Base-by-base conservation (phyloP, 345 rosid species). In the Excoecaria cochinchinensis region DNA sequence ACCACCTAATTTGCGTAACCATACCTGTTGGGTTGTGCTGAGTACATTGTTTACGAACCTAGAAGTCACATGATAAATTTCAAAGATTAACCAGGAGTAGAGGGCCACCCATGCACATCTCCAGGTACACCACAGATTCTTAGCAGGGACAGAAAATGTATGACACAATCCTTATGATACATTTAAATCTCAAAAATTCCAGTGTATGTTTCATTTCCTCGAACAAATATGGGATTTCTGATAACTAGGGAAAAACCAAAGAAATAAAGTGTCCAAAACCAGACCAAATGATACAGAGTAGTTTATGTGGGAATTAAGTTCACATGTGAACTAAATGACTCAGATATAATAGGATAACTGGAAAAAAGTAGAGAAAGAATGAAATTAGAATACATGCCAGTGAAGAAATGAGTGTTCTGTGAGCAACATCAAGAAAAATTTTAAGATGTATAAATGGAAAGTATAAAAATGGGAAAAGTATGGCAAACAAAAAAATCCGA, bases 31-130 rank as follows among this genome's bases (percentile, higher is more conserved):
- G 17, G 98, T 96, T 0, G 99, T 95, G 81, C 99, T 95, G 55
- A 95, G 96, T 65, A 95, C 85, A 57, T 95, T 95, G 79, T 95
- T 95, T 71, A 92, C 88, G 78, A 95, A 93, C 99, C 99, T 95
- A 80, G 69, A 84, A 73, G 72, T 40, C 53, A 67, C 60, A 82
- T 3, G 13, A 55, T 22, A 44, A 62, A 38, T 42, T 10, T 74
- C 22, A 77, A 2, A 42, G 61, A 42, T 70, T 56, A 21, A 57
- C 70, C 67, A 72, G 46, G 31, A 53, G 42, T 36, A 69, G 10
- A 59, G 16, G 9, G 38, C 11, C 46, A 25, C 46, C 50, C 55
- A 53, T 53, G 47, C 22, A 14, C 67, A 4, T 60, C 1, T 61
- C 3, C 15, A 13, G 36, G 0, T 16, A 21, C 64, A 68, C 13